Percentiles rank a stretch among this genome's conserved stretches.
phyloP scores from a whole-genome alignment of 768 basidiomycete species.

The Rhizopogon rudus region DNA sequence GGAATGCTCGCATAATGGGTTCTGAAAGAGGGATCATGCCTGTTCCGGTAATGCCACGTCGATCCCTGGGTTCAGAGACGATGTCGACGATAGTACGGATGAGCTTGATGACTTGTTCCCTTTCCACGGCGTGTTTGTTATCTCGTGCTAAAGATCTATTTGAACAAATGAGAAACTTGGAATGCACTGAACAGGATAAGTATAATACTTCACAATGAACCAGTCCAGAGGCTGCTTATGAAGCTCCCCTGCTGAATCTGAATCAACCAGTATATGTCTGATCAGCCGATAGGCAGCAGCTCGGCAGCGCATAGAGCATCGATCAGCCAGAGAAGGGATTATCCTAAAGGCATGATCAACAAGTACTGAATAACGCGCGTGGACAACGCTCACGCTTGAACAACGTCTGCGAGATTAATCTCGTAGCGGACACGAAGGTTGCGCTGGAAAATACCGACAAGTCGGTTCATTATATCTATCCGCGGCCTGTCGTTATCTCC shows the following conservation, averaged over 20 bases:
- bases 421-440: constrained; percentile 76
- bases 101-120: constrained; percentile 89
- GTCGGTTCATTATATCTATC: constrained; percentile 57
- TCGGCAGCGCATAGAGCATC: constrained; percentile 64
- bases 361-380: background rate
- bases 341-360: constrained; percentile 44
- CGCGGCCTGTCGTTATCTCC: constrained; percentile 48
- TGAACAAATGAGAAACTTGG: constrained; percentile 8
- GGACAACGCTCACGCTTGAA: constrained; percentile 59
- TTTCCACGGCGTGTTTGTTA: constrained; percentile 75
- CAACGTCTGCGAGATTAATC: constrained; percentile 59
- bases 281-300: constrained; percentile 82
- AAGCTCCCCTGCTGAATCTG: constrained; percentile 62
- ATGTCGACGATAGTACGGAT: constrained; percentile 80
- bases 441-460: constrained; percentile 62
- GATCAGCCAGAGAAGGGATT: constrained; percentile 75
- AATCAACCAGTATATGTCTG: constrained; percentile 72
- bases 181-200: background rate
- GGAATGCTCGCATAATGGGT: constrained; percentile 79
- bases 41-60: constrained; percentile 32
- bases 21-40: constrained; percentile 62
- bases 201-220: constrained; percentile 82
- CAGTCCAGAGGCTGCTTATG: constrained; percentile 71
- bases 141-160: constrained; percentile 80
- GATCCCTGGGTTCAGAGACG: constrained; percentile 52